These are phyloP conservation scores for Quercus rubra DNA, from an alignment of 306 rosid species.

Conservation along the genomic window DNA sequence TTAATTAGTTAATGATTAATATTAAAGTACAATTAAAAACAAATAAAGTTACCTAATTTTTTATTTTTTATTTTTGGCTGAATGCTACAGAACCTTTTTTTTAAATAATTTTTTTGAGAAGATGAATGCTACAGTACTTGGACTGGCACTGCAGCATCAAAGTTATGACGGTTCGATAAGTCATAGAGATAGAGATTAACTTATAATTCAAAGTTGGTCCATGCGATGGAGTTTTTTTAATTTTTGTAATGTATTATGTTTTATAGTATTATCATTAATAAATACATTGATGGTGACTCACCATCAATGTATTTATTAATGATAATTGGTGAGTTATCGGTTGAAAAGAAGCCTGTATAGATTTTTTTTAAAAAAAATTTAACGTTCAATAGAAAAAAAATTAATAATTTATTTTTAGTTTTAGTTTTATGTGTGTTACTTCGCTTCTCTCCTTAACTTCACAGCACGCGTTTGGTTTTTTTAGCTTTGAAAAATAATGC, in stretches of 20 bases:
- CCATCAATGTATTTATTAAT: no score
- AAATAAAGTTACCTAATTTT: neutral
- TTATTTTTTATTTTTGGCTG: no score
- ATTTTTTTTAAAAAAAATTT: no score
- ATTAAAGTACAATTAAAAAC: neutral
- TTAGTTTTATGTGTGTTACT: no score
- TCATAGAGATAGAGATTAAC: neutral
- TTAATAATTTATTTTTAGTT: no score
- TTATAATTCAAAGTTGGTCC: neutral
- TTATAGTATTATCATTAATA: neutral
- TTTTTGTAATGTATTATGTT: neutral
- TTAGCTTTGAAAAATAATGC: no score
- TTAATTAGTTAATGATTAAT: neutral
- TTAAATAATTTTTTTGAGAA: neutral
- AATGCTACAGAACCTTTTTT: no score
- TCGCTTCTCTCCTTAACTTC: no score
- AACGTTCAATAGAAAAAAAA: no score
- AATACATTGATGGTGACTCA: neutral
- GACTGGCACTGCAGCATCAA: neutral
- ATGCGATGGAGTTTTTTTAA: no score
- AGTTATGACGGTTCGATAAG: neutral
- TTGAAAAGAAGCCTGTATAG: no score
- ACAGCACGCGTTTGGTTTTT: no score
- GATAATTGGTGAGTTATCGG: neutral
- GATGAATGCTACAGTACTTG: neutral